A percentile compares a stretch with the other conserved stretches of the same genome.
These are phyloP conservation scores for Jackrogersella minutella DNA, from an alignment of 495 filamentous ascomycete genomes.

Conservation along the genomic window DNA sequence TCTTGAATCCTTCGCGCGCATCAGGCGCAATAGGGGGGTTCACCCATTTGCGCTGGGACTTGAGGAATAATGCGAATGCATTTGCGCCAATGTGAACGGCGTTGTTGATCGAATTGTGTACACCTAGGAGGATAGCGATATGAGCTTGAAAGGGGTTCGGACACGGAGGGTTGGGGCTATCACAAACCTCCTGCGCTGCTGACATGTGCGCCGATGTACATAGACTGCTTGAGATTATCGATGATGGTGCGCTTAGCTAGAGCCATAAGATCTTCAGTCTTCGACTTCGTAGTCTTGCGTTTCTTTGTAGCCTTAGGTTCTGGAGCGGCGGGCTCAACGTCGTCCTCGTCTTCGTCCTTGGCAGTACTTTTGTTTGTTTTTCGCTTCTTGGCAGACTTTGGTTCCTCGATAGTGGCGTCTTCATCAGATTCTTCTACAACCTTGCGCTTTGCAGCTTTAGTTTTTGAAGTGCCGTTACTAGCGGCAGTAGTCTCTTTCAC, in stretches of 20 bases:
- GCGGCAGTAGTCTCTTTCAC: constrained; percentile 11
- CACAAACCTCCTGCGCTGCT: constrained; percentile 80
- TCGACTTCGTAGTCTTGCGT: constrained; percentile 53
- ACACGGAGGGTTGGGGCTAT: not conserved
- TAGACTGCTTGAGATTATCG: constrained; percentile 64
- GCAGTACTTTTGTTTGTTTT: constrained; percentile 43
- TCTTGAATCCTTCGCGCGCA: constrained; percentile 70
- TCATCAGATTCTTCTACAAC: not conserved
- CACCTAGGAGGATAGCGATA: constrained; percentile 59
- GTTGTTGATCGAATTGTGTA: constrained; percentile 88
- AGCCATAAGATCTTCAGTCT: constrained; percentile 65
- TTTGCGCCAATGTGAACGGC: constrained; percentile 85
- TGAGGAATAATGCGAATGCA: constrained; percentile 92
- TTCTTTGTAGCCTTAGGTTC: constrained; percentile 53
- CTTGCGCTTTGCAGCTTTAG: constrained; percentile 37
- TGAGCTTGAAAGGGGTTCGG: constrained; percentile 6
- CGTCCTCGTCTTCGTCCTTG: constrained; percentile 39
- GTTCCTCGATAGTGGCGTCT: constrained; percentile 15
- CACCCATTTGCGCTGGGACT: constrained; percentile 95
- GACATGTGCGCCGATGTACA: constrained; percentile 93
- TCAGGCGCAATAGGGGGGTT: constrained; percentile 78
- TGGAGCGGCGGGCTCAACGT: constrained; percentile 33
- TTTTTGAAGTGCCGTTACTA: constrained; percentile 11
- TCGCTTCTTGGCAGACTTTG: constrained; percentile 44
- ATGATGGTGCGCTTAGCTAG: constrained; percentile 72